Evolutionary conservation across 208 protist genomes (phyloP).

Genomic region (Acanthamoeba sp.): DNA sequence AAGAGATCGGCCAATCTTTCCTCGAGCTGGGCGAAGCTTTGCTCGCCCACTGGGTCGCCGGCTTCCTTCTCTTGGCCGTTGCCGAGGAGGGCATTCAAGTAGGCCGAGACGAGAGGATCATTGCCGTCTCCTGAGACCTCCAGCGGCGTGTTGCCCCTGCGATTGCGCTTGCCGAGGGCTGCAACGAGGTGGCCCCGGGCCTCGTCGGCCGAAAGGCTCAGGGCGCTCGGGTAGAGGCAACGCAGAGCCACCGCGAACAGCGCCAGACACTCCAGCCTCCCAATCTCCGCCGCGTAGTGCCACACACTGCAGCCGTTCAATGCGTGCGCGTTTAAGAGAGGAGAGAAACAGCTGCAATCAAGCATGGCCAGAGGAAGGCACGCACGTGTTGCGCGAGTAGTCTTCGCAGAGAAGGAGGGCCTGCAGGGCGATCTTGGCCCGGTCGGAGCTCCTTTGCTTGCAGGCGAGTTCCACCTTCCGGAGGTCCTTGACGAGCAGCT

Average conservation of each 20-base stretch:
- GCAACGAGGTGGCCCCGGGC: neutral
- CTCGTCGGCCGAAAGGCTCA: neutral
- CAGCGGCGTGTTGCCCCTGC: neutral
- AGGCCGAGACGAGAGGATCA: neutral
- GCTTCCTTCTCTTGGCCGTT: neutral
- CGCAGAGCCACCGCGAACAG: conserved; percentile 1
- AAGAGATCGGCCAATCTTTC: neutral
- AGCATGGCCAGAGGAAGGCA: neutral
- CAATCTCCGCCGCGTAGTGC: neutral
- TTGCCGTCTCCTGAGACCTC: neutral
- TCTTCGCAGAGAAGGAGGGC: neutral
- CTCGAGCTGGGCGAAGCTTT: neutral
- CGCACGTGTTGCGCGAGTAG: neutral
- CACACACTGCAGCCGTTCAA: neutral
- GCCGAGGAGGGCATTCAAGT: neutral
- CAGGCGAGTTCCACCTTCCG: neutral
- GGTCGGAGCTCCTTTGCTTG: neutral
- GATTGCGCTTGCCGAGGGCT: neutral
- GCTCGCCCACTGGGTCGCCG: neutral
- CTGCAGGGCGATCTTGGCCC: neutral
- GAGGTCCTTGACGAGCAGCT: neutral
- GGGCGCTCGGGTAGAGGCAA: neutral
- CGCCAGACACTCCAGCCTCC: neutral
- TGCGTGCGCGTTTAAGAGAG: neutral
- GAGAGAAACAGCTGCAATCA: neutral